Base-by-base conservation (phyloP, 208 protist species). In the Blastocrithidia nonstop region DNA sequence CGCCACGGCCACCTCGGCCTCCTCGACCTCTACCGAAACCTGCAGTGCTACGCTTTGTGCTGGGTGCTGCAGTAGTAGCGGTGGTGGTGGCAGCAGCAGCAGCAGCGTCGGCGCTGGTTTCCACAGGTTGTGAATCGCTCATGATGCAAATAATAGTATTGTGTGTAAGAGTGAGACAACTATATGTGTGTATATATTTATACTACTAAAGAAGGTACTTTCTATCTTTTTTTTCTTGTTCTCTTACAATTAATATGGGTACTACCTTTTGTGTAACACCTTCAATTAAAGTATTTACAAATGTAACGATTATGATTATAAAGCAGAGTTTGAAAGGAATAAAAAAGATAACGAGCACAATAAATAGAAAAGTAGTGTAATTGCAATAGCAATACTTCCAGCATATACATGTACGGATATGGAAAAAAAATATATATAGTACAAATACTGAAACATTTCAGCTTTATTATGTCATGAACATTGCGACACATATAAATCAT, bases 41-140 rank as follows among this genome's bases (percentile, higher is more conserved):
- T 29, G 35, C 59, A 13, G 55, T 25, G 61, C n/a, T n/a, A n/a
- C n/a, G n/a, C n/a, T n/a, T n/a, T n/a, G n/a, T 35, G 13, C n/a
- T 22, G 13, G 37, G 13, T 15, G 13, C 37, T 35, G 13, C 13
- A 42, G 37, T 11, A 42, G 3, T 11, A 22, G 37, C 37, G 22
- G 15, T 9, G 15, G 1, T 42, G 37, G 25, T 9, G n/a, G 61
- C 11, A 51, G 57, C 55, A 54, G 50, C 57, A 58, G 55, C 21
- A 20, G 57, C 59, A 42, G 54, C 45, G 72, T 63, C 66, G 59
- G 65, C 63, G 57, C 84, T 69, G 85, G 73, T 64, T 74, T 82
- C 82, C 66, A 50, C 56, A 50, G 69, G 45, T 61, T 61, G 59
- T 54, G n/a, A n/a, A n/a, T n/a, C n/a, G n/a, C 50, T 31, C 19